Base-by-base conservation (phyloP, 2,329 filamentous ascomycete species). In the Claviceps sp. region DNA sequence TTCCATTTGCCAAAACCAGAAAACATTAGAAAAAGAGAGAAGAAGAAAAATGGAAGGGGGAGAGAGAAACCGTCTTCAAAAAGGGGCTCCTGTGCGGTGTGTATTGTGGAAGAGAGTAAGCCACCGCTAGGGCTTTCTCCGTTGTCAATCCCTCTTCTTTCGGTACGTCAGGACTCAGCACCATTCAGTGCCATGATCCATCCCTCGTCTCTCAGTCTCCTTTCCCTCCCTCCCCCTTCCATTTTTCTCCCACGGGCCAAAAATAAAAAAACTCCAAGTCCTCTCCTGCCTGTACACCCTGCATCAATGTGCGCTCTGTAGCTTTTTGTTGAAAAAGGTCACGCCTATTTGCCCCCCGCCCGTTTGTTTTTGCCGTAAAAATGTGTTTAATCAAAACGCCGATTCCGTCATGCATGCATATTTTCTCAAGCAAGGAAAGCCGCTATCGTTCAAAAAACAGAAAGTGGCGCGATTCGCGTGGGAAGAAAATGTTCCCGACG, bases 271-370 rank as follows among this genome's bases (percentile, higher is more conserved):
- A 42, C 9, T 20, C 18, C 5, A 34, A 34, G 30, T 34, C 9
- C 20, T 16, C 24, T 20, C 26, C 36, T 30, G 18, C 51, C 30
- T 42, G 47, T 14, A 46, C 47, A 42, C 47, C 52, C n/a, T 1
- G 9, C n/a, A 18, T 49, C 41, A 16, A 22, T 51, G 44, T 40
- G 38, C 50, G 30, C 30, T 34, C 44, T 52, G 65, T 62, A 63
- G 58, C 65, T 68, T 67, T 68, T 68, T 68, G 66, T 68, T 68
- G 66, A 68, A 68, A 68, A 68, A 67, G 30, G 65, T 65, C 63
- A 67, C 63, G 52, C 51, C 52, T 48, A 47, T 51, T 50, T 52
- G 30, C 37, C 47, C 50, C 53, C 52, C 55, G 56, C 55, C 54
- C 55, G 54, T 56, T 57, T 34, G 9, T 34, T 34, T 30, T 52